Evolutionary conservation across 2,329 filamentous ascomycete species (phyloP), one percentile per base, ranked within the genome.

Genomic region (Xylariaceae sp.): DNA sequence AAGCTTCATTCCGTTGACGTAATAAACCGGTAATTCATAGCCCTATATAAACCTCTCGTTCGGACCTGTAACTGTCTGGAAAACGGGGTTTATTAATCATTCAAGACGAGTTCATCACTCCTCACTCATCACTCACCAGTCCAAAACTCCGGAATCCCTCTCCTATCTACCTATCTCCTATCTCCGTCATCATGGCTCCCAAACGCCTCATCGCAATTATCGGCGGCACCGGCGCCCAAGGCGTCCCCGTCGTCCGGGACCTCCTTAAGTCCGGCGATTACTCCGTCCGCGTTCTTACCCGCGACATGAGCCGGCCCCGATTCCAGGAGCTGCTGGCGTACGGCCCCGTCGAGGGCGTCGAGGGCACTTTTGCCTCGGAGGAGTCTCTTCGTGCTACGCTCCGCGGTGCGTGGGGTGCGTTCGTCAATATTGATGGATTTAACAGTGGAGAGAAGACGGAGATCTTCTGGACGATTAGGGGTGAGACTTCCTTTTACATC

Each of bases 361-460:
- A 75, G 55, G 81, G 82, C 35, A 77, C 75, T 1, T 79, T 81
- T 59, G 76, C 77, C 17, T 75, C 73, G 45, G 80, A 82, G 64
- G 59, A 63, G 0, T 68, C 73, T 59, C 75, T 82, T 0, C 76
- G 77, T 13, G 67, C 70, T 1, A 78, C 76, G 0, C 78, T 81
- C 64, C 64, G 66, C 8, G 78, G 75, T 4, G 77, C 76, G 51
- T 74, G 76, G 63, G 77, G 76, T n/a, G 79, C 79, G 2, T 83
- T 79, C 62, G 71, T 83, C 52, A 83, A 83, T 65, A 77, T 81
- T 48, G 80, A 83, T 62, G 78, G 79, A 11, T 82, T 82, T 68
- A 81, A 80, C 60, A 71, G 71, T 23, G 81, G 80, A 39, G 80
- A 82, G 68, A 82, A 82, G 65, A 73, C 73, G 0, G 80, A 83